Conservation (phyloP, 192 early-diverging fungal species). For the Backusella circina region DNA sequence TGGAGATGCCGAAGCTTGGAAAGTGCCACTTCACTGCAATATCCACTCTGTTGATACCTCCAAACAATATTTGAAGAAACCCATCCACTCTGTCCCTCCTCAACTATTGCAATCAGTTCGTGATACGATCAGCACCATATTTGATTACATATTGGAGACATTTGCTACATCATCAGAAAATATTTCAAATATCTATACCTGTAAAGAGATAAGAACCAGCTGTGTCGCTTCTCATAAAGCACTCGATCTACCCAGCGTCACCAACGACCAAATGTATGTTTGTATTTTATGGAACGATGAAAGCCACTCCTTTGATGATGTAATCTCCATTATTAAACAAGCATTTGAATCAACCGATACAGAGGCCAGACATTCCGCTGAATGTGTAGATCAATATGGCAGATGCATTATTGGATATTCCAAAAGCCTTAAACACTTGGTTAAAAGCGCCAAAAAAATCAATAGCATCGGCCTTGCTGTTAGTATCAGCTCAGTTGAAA, state of each 20-base stretch:
- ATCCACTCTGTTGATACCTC: constrained; percentile 61
- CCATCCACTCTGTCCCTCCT: constrained; percentile 39
- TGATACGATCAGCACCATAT: constrained; percentile 74
- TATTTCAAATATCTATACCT: neutral
- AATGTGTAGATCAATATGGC: constrained; percentile 80
- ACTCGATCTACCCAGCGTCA: neutral
- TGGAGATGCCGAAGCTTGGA: constrained; percentile 96
- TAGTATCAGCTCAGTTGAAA: constrained; percentile 78
- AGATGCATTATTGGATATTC: constrained; percentile 71
- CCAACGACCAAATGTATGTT: constrained; percentile 42
- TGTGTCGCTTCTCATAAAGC: constrained; percentile 14
- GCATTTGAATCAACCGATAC: constrained; percentile 55
- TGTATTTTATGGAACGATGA: constrained; percentile 98
- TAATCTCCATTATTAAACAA: constrained; percentile 74
- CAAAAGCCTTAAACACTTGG: constrained; percentile 57
- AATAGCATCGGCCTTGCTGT: constrained; percentile 69
- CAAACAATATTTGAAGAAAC: neutral
- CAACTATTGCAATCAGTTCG: constrained; percentile 65
- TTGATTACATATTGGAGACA: constrained; percentile 90
- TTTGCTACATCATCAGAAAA: constrained; percentile 57
- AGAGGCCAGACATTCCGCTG: constrained; percentile 72
- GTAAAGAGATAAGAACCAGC: neutral
- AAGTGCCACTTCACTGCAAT: constrained; percentile 72
- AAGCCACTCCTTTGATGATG: constrained; percentile 88
- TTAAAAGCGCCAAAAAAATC: constrained; percentile 65